These are phyloP conservation scores for Eleusine indica DNA, from an alignment of 176 grass and related monocot genomes.

Conservation along the genomic window DNA sequence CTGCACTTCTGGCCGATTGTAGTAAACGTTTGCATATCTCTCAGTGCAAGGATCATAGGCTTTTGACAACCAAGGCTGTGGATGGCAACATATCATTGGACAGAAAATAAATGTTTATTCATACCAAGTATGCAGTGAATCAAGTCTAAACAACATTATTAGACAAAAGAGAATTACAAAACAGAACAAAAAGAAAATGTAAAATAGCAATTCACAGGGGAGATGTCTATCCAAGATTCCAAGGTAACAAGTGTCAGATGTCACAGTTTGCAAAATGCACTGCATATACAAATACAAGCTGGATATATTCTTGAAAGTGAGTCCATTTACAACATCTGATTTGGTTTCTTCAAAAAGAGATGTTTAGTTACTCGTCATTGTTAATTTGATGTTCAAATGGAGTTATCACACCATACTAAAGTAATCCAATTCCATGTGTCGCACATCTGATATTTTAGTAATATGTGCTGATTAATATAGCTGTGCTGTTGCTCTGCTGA, in stretches of 20 bases:
- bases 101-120: not conserved
- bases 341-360: not conserved
- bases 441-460: constrained; percentile 23
- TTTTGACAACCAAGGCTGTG: constrained; percentile 94
- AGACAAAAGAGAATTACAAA: not conserved
- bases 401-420: constrained; percentile 5
- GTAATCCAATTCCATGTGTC: not conserved
- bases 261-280: not conserved
- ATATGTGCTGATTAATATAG: not conserved
- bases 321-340: not conserved
- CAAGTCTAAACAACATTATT: constrained; percentile 25
- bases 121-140: constrained; percentile 37
- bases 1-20: constrained; percentile 89
- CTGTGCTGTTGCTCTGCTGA: not conserved
- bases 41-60: constrained; percentile 98
- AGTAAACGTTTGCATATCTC: constrained; percentile 79
- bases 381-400: constrained; percentile 15
- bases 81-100: constrained; percentile 38
- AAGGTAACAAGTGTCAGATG: constrained; percentile 9
- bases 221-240: constrained; percentile 1
- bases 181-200: not conserved
- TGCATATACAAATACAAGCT: not conserved
- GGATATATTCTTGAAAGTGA: not conserved
- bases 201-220: constrained; percentile 5
- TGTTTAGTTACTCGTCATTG: not conserved